phyloP scores from a whole-genome alignment of 306 rosid genomes.

The Alnus rubra region DNA sequence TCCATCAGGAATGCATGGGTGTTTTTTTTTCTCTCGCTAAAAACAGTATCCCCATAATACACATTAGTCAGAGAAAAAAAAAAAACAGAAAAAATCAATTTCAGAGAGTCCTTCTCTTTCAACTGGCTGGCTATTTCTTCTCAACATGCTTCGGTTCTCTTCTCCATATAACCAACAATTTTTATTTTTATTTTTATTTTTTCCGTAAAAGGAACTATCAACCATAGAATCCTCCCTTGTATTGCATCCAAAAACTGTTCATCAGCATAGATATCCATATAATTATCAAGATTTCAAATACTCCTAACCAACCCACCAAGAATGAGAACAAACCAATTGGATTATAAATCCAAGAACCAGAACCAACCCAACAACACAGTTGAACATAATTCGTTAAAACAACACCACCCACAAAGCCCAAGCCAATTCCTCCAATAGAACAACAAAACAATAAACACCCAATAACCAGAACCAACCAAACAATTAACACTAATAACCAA shows the following conservation, averaged over 20 bases:
- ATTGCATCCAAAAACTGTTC: not conserved
- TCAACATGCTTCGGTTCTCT: constrained; percentile 5
- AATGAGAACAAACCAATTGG: not conserved
- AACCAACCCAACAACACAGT: not conserved
- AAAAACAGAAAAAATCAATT: not conserved
- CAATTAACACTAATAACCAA: not conserved
- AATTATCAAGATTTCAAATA: not conserved
- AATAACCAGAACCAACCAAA: not conserved
- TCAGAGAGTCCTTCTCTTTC: not conserved
- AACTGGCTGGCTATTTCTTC: not conserved
- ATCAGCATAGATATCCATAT: not conserved
- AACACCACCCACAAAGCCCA: not conserved
- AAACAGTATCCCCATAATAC: no score
- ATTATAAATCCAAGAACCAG: not conserved
- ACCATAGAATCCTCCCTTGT: not conserved
- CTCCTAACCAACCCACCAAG: not conserved
- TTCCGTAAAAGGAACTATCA: no score
- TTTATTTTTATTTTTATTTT: not conserved
- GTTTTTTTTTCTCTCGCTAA: no score
- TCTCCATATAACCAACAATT: not conserved
- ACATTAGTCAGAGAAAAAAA: no score
- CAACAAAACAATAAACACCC: not conserved
- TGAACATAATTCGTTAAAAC: not conserved
- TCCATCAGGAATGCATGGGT: no score
- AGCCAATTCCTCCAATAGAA: not conserved